Evolutionary conservation across 192 early-diverging fungal genomes (phyloP).

Genomic region (Cladochytrium replicatum): DNA sequence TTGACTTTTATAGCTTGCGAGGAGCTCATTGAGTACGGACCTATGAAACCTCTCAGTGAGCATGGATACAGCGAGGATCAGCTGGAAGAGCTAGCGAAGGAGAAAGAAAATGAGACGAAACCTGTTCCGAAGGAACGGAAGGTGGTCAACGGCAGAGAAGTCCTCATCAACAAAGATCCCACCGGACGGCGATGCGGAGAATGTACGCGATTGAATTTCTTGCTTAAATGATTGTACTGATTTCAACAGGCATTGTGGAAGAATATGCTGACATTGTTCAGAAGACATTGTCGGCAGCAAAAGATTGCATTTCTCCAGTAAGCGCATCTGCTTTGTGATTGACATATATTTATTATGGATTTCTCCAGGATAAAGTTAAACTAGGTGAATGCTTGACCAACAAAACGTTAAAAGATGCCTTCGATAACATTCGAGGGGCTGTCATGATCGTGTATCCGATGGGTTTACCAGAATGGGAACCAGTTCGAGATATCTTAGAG

Average conservation of each 20-base stretch:
- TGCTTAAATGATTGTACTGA: background rate
- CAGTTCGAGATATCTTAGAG: conserved; percentile 34
- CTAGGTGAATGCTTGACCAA: conserved; percentile 16
- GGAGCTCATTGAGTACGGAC: conserved; percentile 43
- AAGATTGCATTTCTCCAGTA: conserved; percentile 17
- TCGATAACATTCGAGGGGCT: conserved; percentile 34
- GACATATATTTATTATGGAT: background rate
- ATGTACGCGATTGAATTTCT: conserved; percentile 20
- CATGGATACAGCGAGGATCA: conserved; percentile 51
- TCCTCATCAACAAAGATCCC: conserved; percentile 39
- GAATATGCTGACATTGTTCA: conserved; percentile 29
- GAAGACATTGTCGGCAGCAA: conserved; percentile 31
- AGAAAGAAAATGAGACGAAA: conserved; percentile 6
- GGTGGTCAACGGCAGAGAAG: conserved; percentile 25
- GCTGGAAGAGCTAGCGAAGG: conserved; percentile 30
- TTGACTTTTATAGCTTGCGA: conserved; percentile 24
- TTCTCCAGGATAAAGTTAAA: conserved; percentile 33
- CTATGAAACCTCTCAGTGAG: conserved; percentile 36
- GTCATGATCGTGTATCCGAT: conserved; percentile 44
- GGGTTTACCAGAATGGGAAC: conserved; percentile 46
- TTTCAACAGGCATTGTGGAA: background rate
- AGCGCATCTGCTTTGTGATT: background rate
- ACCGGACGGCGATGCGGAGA: conserved; percentile 45
- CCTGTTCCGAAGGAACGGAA: conserved; percentile 12
- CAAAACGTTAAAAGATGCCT: conserved; percentile 23